phyloP scores from a whole-genome alignment of 768 basidiomycete genomes.

The Pleurotus platypus region DNA sequence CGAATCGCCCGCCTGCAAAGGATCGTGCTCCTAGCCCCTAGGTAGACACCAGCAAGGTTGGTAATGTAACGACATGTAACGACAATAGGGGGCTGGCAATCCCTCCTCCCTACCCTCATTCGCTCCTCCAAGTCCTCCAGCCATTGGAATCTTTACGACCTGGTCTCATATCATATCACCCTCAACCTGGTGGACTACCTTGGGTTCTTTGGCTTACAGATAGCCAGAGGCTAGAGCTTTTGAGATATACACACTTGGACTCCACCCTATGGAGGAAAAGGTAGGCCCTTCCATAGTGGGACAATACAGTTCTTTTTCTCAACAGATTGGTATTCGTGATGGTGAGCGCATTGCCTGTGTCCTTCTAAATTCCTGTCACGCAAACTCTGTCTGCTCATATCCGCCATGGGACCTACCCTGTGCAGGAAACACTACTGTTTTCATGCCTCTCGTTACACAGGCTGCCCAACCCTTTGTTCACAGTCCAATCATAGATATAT shows the following conservation, averaged over 20 bases:
- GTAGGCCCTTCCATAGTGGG: not conserved
- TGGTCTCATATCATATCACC: conserved; percentile 23
- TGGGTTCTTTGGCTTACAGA: conserved; percentile 22
- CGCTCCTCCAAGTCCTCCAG: conserved; percentile 22
- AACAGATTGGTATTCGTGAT: conserved; percentile 12
- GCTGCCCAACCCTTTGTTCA: too few relatives aligned
- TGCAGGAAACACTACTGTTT: conserved; percentile 14
- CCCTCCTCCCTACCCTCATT: conserved; percentile 13
- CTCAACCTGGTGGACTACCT: conserved; percentile 14
- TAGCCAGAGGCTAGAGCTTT: conserved; percentile 15
- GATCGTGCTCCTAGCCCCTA: too few relatives aligned
- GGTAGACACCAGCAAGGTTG: too few relatives aligned
- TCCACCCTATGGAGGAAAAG: conserved; percentile 11
- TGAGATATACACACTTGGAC: conserved; percentile 23
- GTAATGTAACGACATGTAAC: too few relatives aligned
- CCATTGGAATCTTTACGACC: conserved; percentile 25
- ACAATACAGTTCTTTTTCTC: not conserved
- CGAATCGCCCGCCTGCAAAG: too few relatives aligned
- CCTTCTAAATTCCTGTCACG: conserved; percentile 26
- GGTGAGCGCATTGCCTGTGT: conserved; percentile 23
- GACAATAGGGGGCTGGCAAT: too few relatives aligned
- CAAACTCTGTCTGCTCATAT: conserved; percentile 15
- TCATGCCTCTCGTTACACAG: not conserved
- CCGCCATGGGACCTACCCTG: conserved; percentile 15
- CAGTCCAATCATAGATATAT: too few relatives aligned